A percentile compares a stretch with the other conserved stretches of the same genome.
These are phyloP conservation scores for Dictyostelium brefeldianum DNA, from an alignment of 78 protist genomes.

Conservation along the genomic window DNA sequence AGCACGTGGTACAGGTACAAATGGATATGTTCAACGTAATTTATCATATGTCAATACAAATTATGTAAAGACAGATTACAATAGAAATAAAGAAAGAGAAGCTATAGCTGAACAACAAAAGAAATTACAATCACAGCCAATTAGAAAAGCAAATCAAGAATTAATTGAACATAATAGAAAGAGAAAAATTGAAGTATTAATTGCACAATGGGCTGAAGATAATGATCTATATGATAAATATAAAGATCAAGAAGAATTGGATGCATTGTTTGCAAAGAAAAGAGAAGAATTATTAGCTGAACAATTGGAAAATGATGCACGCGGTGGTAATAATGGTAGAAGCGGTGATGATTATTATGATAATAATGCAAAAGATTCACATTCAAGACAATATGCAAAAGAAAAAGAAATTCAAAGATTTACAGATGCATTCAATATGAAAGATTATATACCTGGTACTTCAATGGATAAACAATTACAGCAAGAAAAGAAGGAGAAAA, in stretches of 20 bases:
- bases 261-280: slow-evolving; percentile 21
- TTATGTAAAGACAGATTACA: neutral
- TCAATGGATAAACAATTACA: slow-evolving; percentile 33
- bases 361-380: neutral
- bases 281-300: neutral
- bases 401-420: slow-evolving; percentile 59
- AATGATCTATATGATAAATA: slow-evolving; percentile 49
- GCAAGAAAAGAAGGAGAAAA: slow-evolving; percentile 43
- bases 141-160: slow-evolving; percentile 63
- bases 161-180: slow-evolving; percentile 85
- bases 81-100: neutral
- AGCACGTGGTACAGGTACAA: slow-evolving; percentile 96
- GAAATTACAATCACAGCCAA: neutral
- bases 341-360: no score
- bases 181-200: slow-evolving; percentile 80
- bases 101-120: neutral
- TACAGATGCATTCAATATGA: slow-evolving; percentile 41
- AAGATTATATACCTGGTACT: slow-evolving; percentile 54
- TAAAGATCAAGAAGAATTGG: slow-evolving; percentile 36
- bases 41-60: slow-evolving; percentile 70
- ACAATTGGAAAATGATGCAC: neutral
- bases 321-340: neutral
- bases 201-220: slow-evolving; percentile 52
- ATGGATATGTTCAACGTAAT: slow-evolving; percentile 94
- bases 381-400: slow-evolving; percentile 32